Percentiles rank a stretch among this genome's conserved stretches.
phyloP scores from a whole-genome alignment of 2,329 filamentous ascomycete species.

The Epichloe hybrida region DNA sequence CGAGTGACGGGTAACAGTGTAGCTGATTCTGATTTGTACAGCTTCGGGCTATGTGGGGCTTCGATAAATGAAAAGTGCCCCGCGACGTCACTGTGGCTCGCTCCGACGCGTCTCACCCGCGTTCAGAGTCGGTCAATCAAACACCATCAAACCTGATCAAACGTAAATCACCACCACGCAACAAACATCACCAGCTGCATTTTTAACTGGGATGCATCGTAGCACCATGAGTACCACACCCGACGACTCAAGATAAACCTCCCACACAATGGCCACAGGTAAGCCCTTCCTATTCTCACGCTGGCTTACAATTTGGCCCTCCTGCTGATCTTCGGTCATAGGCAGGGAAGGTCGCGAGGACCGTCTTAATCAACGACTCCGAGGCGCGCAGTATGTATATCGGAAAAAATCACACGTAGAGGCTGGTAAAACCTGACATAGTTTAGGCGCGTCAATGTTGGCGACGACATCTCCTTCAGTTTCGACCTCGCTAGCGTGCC shows the following conservation, averaged over 20 bases:
- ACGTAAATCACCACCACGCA: neutral
- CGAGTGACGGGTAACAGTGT: no score
- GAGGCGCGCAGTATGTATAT: conserved; percentile 44
- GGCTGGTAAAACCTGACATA: conserved; percentile 4
- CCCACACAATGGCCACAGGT: conserved; percentile 1
- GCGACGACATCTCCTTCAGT: conserved; percentile 47
- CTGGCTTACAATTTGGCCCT: neutral
- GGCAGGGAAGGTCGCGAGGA: conserved; percentile 41
- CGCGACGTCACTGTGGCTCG: neutral
- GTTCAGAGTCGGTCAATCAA: neutral
- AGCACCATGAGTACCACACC: neutral
- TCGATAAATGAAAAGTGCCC: no score
- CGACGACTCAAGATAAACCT: neutral
- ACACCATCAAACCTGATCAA: neutral
- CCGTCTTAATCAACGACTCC: conserved; percentile 50
- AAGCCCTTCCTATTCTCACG: neutral
- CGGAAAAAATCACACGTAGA: neutral
- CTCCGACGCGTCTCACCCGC: neutral
- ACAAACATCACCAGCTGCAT: neutral
- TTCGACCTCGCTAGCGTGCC: conserved; percentile 34
- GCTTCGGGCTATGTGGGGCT: no score
- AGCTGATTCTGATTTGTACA: no score
- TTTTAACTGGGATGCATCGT: neutral
- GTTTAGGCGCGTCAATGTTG: conserved; percentile 39
- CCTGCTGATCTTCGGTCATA: conserved; percentile 1